These are phyloP conservation scores for Gonapodya prolifera DNA, from an alignment of 192 early-diverging fungal genomes.

Conservation along the genomic window DNA sequence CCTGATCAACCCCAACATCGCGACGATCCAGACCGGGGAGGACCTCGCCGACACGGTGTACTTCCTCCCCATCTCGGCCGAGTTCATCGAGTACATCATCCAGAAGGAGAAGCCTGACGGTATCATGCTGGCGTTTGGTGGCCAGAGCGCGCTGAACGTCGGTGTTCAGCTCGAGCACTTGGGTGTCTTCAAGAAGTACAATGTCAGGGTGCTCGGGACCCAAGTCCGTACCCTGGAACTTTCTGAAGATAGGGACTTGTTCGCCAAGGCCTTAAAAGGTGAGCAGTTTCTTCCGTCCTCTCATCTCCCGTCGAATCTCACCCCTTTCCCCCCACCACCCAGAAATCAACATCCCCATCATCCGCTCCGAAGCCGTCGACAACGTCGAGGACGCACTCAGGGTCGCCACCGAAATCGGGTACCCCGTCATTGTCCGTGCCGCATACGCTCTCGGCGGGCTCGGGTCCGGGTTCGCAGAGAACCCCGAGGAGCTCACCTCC, in stretches of 20 bases:
- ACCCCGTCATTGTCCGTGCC: slow-evolving; percentile 89
- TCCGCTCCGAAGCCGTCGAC: slow-evolving; percentile 72
- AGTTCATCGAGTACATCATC: slow-evolving; percentile 84
- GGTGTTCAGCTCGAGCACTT: slow-evolving; percentile 77
- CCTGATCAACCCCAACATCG: slow-evolving; percentile 98
- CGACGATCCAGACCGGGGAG: slow-evolving; percentile 92
- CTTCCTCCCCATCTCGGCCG: slow-evolving; percentile 87
- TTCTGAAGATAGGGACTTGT: slow-evolving; percentile 90
- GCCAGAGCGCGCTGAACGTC: slow-evolving; percentile 91
- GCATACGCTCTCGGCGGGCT: slow-evolving; percentile 92
- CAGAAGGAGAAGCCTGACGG: slow-evolving; percentile 91
- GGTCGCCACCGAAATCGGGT: slow-evolving; percentile 75
- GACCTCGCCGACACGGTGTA: slow-evolving; percentile 88
- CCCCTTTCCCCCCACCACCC: no score
- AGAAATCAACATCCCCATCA: no score
- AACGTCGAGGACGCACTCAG: slow-evolving; percentile 73
- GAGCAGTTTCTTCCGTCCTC: slow-evolving; percentile 11
- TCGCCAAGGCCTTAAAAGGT: slow-evolving; percentile 74
- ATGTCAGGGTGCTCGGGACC: slow-evolving; percentile 87
- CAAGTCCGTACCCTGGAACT: slow-evolving; percentile 83
- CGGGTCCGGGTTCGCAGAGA: slow-evolving; percentile 87
- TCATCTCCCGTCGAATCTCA: no score
- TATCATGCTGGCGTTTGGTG: slow-evolving; percentile 91
- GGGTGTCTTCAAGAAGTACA: no score
- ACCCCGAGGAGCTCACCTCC: slow-evolving; percentile 54